Evolutionary conservation across 495 filamentous ascomycete genomes (phyloP).

Genomic region (Penicilliopsis zonata): DNA sequence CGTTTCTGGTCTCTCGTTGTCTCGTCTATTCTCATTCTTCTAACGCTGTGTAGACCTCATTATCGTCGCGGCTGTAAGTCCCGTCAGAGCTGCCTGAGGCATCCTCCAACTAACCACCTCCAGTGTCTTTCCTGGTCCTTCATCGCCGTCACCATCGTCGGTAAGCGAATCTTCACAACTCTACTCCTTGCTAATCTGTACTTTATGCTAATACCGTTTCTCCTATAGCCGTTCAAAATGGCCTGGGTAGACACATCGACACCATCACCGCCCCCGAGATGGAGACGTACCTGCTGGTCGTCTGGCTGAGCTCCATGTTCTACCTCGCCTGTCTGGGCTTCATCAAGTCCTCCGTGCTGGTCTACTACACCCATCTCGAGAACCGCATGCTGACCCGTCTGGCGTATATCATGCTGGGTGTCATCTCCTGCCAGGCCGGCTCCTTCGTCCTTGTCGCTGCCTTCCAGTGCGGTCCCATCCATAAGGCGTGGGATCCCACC

Average conservation of each 20-base stretch:
- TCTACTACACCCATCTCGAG: constrained; percentile 28
- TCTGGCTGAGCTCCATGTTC: constrained; percentile 32
- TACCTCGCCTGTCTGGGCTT: constrained; percentile 28
- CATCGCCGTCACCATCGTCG: constrained; percentile 19
- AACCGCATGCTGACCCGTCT: constrained; percentile 19
- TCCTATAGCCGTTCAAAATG: constrained; percentile 18
- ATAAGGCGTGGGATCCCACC: constrained; percentile 18
- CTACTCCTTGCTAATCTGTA: neutral
- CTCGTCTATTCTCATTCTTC: too few species aligned
- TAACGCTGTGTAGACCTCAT: constrained; percentile 24
- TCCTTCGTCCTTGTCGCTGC: constrained; percentile 25
- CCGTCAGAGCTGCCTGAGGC: constrained; percentile 4
- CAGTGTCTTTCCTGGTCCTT: constrained; percentile 26
- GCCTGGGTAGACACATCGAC: constrained; percentile 18
- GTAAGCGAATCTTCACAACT: constrained; percentile 9
- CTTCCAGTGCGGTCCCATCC: constrained; percentile 24
- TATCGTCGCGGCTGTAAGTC: constrained; percentile 24
- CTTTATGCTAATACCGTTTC: constrained; percentile 3
- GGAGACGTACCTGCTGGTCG: constrained; percentile 14
- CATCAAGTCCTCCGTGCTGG: constrained; percentile 26
- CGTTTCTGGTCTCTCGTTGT: neutral
- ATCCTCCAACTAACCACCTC: neutral
- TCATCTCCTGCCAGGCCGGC: constrained; percentile 17
- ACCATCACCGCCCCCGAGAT: constrained; percentile 11
- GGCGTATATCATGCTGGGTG: constrained; percentile 18